Base-by-base conservation (phyloP, 169 alveolate genomes). In the Amoebophrya sp. region DNA sequence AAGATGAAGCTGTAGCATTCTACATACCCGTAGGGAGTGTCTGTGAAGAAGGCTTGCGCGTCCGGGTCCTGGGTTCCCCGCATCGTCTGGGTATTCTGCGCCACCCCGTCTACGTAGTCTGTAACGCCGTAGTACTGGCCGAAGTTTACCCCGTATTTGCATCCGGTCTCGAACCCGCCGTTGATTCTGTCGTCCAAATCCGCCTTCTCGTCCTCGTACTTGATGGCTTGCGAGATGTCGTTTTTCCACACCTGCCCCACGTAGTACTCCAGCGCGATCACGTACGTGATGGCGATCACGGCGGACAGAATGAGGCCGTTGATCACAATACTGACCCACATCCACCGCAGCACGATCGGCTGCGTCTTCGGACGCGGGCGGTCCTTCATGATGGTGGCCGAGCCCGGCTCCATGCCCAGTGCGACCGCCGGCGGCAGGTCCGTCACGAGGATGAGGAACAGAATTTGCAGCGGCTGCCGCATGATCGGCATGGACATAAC, bases 361-460 rank as follows among this genome's bases (percentile, higher is more conserved):
- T 91, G 87, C 88, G 31, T 88, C 92, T 90, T 90, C 45, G 92
- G 92, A 26, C 92, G 89, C 23, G 92, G 88, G 69, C 93, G 70
- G 78, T 90, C 93, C 92, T 94, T 94, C 98, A 97, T 95, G 93
- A 95, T 96, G 91, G 95, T 95, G 41, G 92, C 96, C 70, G 95
- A 96, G 40, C 98, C 96, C 34, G 99, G 99, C 91, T 97, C 99
- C 89, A 96, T 94, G 88, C 97, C 95, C 67, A 97, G 93, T 29
- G 99, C 98, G 58, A 97, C 98, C 43, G 99, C 98, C 38, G 99
- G 99, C 41, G 97, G 95, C 90, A 98, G 97, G 93, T 97, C 98
- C 40, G 98, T 96, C 95, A 97, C 95, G 87, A 97, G 92, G 92
- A 96, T 97, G 88, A 97, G 93, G 94, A 96, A 96, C 89, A 97